A percentile compares a stretch with the other conserved stretches of the same genome.
Evolutionary conservation across 257 asterid genomes (phyloP).

Genomic region (Fraxinus americana): DNA sequence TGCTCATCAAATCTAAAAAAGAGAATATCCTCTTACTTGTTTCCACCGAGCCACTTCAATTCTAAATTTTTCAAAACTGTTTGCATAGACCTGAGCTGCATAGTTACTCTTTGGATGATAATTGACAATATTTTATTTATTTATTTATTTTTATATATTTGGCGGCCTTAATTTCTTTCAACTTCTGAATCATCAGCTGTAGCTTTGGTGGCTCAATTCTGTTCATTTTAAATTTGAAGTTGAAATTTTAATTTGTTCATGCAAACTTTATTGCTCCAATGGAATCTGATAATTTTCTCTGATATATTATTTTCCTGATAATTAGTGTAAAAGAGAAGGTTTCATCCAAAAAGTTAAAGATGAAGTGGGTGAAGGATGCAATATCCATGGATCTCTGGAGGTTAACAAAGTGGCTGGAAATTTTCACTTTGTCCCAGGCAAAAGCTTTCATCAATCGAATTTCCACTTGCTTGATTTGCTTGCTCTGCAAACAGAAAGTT

Average conservation of each 20-base stretch:
- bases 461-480: conserved; percentile 64
- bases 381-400: conserved; percentile 92
- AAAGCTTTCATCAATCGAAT: conserved; percentile 73
- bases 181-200: not conserved
- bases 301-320: conserved; percentile 28
- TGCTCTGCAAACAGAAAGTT: conserved; percentile 57
- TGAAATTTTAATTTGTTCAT: no score
- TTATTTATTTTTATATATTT: no score
- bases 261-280: not conserved
- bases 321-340: conserved; percentile 91
- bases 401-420: conserved; percentile 98
- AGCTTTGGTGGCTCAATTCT: not conserved
- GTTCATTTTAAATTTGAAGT: not conserved
- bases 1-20: not conserved
- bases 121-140: not conserved
- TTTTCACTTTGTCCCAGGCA: conserved; percentile 87
- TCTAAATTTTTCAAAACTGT: not conserved
- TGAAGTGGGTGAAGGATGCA: conserved; percentile 99
- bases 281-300: not conserved
- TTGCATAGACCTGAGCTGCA: not conserved
- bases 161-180: not conserved
- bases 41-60: not conserved
- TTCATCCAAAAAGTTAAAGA: conserved; percentile 82
- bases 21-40: not conserved
- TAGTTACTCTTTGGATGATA: not conserved